phyloP scores from a whole-genome alignment of 495 filamentous ascomycete species.

The Neurospora pannonica region DNA sequence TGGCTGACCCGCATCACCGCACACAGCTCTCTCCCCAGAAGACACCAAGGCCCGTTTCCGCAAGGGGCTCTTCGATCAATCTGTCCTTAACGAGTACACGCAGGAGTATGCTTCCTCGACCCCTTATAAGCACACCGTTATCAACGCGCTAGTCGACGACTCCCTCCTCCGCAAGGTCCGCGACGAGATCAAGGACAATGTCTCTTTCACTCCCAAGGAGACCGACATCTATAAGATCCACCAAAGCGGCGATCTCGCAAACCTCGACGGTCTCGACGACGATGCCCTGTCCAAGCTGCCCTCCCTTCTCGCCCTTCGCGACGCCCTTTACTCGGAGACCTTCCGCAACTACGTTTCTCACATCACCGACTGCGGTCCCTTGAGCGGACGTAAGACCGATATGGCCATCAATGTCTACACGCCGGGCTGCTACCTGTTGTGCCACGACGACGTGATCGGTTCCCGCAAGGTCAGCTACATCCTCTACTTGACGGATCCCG shows the following conservation, averaged over 20 bases:
- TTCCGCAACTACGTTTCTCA: conserved; percentile 83
- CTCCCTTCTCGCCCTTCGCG: conserved; percentile 74
- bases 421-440: conserved; percentile 88
- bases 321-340: conserved; percentile 80
- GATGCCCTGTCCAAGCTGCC: conserved; percentile 73
- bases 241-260: conserved; percentile 94
- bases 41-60: conserved; percentile 54
- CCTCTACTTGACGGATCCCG: conserved; percentile 88
- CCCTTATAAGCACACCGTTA: conserved; percentile 90
- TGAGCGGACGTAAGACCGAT: conserved; percentile 93
- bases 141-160: conserved; percentile 66
- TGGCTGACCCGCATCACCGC: conserved; percentile 12
- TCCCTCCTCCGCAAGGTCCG: conserved; percentile 77
- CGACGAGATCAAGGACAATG: conserved; percentile 74
- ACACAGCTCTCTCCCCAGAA: conserved; percentile 30
- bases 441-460: conserved; percentile 98
- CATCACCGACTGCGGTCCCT: conserved; percentile 72
- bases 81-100: conserved; percentile 57
- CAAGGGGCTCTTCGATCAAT: conserved; percentile 62
- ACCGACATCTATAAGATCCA: conserved; percentile 99
- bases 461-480: conserved; percentile 92
- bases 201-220: conserved; percentile 96
- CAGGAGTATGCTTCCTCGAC: conserved; percentile 59
- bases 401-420: conserved; percentile 99
- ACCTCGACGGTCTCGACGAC: conserved; percentile 86